These are phyloP conservation scores for Xanthoconium purpureum DNA, from an alignment of 768 basidiomycete species.

Conservation along the genomic window DNA sequence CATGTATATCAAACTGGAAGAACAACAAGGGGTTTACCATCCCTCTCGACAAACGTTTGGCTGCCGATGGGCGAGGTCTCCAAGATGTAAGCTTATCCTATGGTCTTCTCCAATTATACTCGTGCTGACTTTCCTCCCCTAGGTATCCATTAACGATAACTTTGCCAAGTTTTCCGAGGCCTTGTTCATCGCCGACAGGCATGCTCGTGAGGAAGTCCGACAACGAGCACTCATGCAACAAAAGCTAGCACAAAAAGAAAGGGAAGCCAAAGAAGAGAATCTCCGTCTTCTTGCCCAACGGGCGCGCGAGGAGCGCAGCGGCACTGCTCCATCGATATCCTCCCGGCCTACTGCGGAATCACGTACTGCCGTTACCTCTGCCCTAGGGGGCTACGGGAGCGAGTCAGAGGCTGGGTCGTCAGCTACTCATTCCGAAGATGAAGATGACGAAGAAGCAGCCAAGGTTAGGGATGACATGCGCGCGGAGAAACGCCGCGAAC, in stretches of 20 bases:
- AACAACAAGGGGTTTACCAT: slow-evolving; percentile 99
- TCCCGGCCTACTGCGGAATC: slow-evolving; percentile 64
- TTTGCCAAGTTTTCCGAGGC: slow-evolving; percentile 99
- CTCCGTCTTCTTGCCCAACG: slow-evolving; percentile 91
- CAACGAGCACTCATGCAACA: slow-evolving; percentile 98
- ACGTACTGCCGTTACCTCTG: slow-evolving; percentile 68
- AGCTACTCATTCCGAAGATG: slow-evolving; percentile 53
- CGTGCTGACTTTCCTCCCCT: slow-evolving; percentile 1
- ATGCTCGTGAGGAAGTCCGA: slow-evolving; percentile 96
- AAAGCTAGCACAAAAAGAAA: slow-evolving; percentile 97
- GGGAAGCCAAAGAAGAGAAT: slow-evolving; percentile 92
- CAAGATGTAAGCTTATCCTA: slow-evolving; percentile 73
- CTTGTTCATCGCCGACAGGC: slow-evolving; percentile 91
- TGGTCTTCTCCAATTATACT: background rate
- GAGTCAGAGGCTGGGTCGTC: slow-evolving; percentile 55
- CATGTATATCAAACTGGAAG: slow-evolving; percentile 99
- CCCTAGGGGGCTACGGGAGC: slow-evolving; percentile 84
- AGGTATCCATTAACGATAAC: slow-evolving; percentile 99
- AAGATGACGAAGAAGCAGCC: slow-evolving; percentile 78
- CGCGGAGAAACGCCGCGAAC: slow-evolving; percentile 85
- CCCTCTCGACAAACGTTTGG: slow-evolving; percentile 94
- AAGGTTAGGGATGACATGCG: slow-evolving; percentile 89
- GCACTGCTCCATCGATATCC: slow-evolving; percentile 56
- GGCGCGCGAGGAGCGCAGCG: slow-evolving; percentile 90
- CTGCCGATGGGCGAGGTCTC: slow-evolving; percentile 96